Evolutionary conservation across 2,329 filamentous ascomycete genomes (phyloP).

Genomic region (Claviceps africana): DNA sequence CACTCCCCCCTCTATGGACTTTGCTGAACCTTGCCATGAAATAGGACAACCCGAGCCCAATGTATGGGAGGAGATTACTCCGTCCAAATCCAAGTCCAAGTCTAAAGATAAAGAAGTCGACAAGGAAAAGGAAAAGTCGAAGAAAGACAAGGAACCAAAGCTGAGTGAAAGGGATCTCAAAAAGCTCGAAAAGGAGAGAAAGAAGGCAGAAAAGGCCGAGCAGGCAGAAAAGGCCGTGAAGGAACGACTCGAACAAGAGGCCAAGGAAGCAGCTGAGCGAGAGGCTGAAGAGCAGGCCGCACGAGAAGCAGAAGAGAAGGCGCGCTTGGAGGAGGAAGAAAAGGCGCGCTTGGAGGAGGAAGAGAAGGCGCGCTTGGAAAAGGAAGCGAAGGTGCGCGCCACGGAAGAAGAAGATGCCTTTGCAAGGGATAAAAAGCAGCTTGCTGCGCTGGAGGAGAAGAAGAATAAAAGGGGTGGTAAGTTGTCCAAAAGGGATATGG

Average conservation of each 20-base stretch:
- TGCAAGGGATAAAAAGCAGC: constrained; percentile 22
- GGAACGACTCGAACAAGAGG: constrained; percentile 15
- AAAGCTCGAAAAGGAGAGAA: constrained; percentile 35
- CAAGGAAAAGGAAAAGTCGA: constrained; percentile 16
- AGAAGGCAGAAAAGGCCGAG: constrained; percentile 24
- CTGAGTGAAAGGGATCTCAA: constrained; percentile 36
- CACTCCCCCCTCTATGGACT: constrained; percentile 32
- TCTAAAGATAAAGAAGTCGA: constrained; percentile 24
- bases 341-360: constrained; percentile 12
- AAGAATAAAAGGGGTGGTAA: constrained; percentile 34
- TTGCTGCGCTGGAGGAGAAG: constrained; percentile 30
- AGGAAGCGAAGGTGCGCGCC: constrained; percentile 13
- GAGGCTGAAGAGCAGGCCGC: constrained; percentile 19
- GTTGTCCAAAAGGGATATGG: constrained; percentile 30
- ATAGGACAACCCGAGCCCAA: constrained; percentile 22
- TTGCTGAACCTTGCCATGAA: constrained; percentile 24
- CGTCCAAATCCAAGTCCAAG: constrained; percentile 23
- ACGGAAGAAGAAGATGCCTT: constrained; percentile 12
- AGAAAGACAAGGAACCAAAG: constrained; percentile 28
- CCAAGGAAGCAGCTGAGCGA: constrained; percentile 13
- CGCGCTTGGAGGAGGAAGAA: constrained; percentile 15
- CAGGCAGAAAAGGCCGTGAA: constrained; percentile 27
- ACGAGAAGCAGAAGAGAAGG: constrained; percentile 16
- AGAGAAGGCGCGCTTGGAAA: constrained; percentile 12
- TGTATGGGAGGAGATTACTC: constrained; percentile 21